A percentile compares a stretch with the other conserved stretches of the same genome.
phyloP scores from a whole-genome alignment of 2,329 filamentous ascomycete genomes.

The Fusarium albidum region DNA sequence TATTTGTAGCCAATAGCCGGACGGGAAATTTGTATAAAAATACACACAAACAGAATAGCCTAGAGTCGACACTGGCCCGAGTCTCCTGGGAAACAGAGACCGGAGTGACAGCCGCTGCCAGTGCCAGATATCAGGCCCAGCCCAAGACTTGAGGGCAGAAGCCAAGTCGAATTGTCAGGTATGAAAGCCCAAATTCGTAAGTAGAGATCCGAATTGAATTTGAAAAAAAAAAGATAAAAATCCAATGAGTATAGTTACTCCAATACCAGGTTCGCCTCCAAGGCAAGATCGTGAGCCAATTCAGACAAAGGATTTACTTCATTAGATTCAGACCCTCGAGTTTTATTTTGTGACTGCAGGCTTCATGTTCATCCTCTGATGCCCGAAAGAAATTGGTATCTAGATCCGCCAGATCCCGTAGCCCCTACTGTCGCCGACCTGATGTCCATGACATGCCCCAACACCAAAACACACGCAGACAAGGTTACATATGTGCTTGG shows the following conservation, averaged over 20 bases:
- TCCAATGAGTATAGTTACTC: too few relatives aligned
- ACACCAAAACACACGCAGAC: neutral
- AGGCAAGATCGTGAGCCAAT: too few relatives aligned
- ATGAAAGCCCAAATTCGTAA: too few relatives aligned
- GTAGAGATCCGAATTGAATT: too few relatives aligned
- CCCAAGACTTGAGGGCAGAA: too few relatives aligned
- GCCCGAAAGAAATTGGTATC: neutral
- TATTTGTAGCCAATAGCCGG: neutral
- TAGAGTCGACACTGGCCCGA: neutral
- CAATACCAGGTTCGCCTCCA: too few relatives aligned
- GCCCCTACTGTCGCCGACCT: neutral
- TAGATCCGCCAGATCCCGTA: conserved; percentile 8
- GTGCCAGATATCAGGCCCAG: neutral
- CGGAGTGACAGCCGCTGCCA: conserved; percentile 10
- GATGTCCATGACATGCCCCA: neutral
- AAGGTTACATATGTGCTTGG: neutral
- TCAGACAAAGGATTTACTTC: neutral
- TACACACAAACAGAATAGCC: neutral
- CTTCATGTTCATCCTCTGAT: neutral
- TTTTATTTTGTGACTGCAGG: neutral
- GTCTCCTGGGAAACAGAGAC: neutral
- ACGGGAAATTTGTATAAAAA: neutral
- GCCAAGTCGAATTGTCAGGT: too few relatives aligned
- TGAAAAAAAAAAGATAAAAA: too few relatives aligned
- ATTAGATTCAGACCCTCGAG: neutral